Conservation (phyloP, 768 basidiomycete species). For the Russula sp. region DNA sequence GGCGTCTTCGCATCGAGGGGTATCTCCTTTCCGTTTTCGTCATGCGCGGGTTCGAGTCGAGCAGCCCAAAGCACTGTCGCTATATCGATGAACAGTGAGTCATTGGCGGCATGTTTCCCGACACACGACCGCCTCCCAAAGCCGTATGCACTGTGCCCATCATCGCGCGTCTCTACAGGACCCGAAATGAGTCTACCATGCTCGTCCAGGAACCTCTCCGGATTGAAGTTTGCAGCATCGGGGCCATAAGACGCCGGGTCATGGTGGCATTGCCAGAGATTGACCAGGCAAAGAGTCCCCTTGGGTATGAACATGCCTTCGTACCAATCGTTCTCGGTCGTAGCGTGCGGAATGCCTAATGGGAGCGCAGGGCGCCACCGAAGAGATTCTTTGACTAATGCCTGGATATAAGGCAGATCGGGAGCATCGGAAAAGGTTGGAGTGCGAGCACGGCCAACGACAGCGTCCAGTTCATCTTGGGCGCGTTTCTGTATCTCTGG, state of each 20-base stretch:
- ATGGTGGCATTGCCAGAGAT: conserved; percentile 24
- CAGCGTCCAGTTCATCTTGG: conserved; percentile 16
- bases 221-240: conserved; percentile 29
- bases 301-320: conserved; percentile 36
- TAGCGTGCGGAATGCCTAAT: background rate
- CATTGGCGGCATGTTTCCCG: conserved; percentile 28
- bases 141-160: conserved; percentile 27
- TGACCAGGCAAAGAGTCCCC: conserved; percentile 37
- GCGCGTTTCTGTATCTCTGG: conserved; percentile 25
- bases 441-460: conserved; percentile 17
- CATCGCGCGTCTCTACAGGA: conserved; percentile 17
- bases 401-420: conserved; percentile 14
- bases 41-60: conserved; percentile 19
- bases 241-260: conserved; percentile 18
- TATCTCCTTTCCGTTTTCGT: conserved; percentile 22
- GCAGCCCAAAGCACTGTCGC: conserved; percentile 31
- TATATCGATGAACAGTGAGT: conserved; percentile 29
- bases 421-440: conserved; percentile 12
- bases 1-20: background rate
- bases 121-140: conserved; percentile 30
- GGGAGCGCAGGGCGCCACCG: conserved; percentile 13
- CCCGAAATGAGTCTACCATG: conserved; percentile 3
- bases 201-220: conserved; percentile 27
- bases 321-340: conserved; percentile 33
- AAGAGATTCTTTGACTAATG: conserved; percentile 11